These are phyloP conservation scores for Wickerhamomyces chambardii DNA, from an alignment of 805 yeast genomes.

Conservation along the genomic window DNA sequence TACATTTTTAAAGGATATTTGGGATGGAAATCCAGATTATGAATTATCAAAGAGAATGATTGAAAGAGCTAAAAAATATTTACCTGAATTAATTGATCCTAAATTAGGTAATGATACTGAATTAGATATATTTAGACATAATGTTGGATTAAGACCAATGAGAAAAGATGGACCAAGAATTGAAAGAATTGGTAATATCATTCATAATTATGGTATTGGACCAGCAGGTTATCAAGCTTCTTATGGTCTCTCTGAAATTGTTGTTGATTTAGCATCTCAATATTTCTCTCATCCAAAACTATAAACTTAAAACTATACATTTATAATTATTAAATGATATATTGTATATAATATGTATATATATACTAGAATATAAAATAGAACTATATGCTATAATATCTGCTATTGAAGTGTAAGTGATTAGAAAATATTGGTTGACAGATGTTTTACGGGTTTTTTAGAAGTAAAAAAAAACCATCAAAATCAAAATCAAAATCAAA, in stretches of 20 bases:
- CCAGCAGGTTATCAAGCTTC: conserved; percentile 76
- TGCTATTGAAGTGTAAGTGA: too few species aligned
- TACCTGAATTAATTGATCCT: conserved; percentile 22
- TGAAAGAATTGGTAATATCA: conserved; percentile 31
- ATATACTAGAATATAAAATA: too few species aligned
- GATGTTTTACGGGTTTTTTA: too few species aligned
- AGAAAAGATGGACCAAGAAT: conserved; percentile 52
- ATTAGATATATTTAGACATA: conserved; percentile 37
- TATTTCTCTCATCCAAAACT: conserved; percentile 15
- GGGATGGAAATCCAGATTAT: conserved; percentile 27
- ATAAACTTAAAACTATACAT: too few species aligned
- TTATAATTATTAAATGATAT: too few species aligned
- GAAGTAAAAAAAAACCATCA: too few species aligned
- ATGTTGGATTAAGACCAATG: conserved; percentile 64
- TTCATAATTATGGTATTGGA: conserved; percentile 66
- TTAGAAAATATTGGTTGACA: too few species aligned
- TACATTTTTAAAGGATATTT: conserved; percentile 19
- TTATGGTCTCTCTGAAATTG: conserved; percentile 48
- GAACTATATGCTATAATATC: too few species aligned
- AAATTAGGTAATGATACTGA: conserved; percentile 20
- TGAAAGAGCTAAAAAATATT: conserved; percentile 15
- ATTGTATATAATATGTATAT: too few species aligned
- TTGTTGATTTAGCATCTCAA: conserved; percentile 25
- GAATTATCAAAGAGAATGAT: conserved; percentile 37
- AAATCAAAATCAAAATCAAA: too few species aligned